Conservation (phyloP, 176 grass and related monocot genomes). For the Triticum turgidum region DNA sequence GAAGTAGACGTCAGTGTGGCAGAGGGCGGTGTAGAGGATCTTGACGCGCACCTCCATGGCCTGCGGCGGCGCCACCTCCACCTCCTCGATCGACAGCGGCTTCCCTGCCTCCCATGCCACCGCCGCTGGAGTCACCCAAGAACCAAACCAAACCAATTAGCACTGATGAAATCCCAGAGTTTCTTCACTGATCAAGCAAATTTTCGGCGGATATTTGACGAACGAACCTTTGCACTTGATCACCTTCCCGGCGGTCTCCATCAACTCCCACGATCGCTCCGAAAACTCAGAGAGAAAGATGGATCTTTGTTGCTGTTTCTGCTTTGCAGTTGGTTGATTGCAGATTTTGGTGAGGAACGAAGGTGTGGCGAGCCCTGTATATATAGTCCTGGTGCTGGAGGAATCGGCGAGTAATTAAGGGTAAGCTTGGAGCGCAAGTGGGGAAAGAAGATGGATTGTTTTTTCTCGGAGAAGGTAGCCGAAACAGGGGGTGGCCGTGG, state of each 20-base stretch:
- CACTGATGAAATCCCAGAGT: background rate
- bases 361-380: background rate
- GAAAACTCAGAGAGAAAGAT: background rate
- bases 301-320: background rate
- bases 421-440: background rate
- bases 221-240: constrained; percentile 77
- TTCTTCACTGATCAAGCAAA: background rate
- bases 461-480: background rate
- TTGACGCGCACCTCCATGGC: constrained; percentile 89
- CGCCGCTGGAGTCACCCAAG: constrained; percentile 47
- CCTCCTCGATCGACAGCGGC: constrained; percentile 80
- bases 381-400: constrained; percentile 6
- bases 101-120: constrained; percentile 93
- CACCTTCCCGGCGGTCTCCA: constrained; percentile 74
- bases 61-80: constrained; percentile 87
- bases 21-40: constrained; percentile 81
- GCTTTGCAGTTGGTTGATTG: background rate
- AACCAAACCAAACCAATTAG: background rate
- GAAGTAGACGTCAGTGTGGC: constrained; percentile 95
- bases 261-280: background rate
- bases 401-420: background rate
- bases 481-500: background rate
- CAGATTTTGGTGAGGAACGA: background rate
- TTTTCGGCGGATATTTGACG: background rate
- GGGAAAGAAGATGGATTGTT: background rate